Base-by-base conservation (phyloP, 192 early-diverging fungal species). In the Diversispora eburnea region DNA sequence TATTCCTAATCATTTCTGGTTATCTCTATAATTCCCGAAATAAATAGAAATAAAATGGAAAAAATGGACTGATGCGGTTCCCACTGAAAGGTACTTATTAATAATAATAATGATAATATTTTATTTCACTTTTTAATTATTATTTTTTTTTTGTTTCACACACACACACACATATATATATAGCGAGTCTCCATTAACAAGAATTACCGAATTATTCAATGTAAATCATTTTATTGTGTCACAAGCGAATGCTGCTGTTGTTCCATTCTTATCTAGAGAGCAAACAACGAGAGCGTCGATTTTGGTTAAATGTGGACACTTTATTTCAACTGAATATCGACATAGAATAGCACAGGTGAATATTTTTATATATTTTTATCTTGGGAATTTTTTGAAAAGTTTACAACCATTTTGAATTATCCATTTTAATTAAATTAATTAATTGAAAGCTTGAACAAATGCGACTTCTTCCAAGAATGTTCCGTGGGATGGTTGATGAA, bases 161-260 rank as follows among this genome's bases (percentile, higher is more conserved):
- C 77, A 75, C 52, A 67, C 75, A 3, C 77, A 75, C n/a, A 57
- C 76, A 8, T 33, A 33, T 33, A 33, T 33, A 33, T 33, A 72
- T 70, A 79, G 87, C 75, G 88, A 92, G 60, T 83, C 89, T 5
- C 88, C 90, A 1, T 75, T 91, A 42, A 71, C 77, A n/a, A 79
- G 89, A 56, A 78, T 94, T 22, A 84, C 90, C 0, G 91, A 92
- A 74, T 80, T 92, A 12, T 93, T 94, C 68, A 93, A 94, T 69
- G 91, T 92, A 17, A 94, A 94, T 75, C 91, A 94, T 67, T 90
- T 91, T 73, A 93, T 94, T 62, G 83, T 93, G 3, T 93, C 91
- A 1, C 88, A 93, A 79, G 91, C 92, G 12, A 88, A 84, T 59
- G 85, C 89, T 3, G 85, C 87, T 72, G 84, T 89, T 51, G 86